phyloP scores from a whole-genome alignment of 2,329 filamentous ascomycete genomes.

The Epicoccum sorghinum region DNA sequence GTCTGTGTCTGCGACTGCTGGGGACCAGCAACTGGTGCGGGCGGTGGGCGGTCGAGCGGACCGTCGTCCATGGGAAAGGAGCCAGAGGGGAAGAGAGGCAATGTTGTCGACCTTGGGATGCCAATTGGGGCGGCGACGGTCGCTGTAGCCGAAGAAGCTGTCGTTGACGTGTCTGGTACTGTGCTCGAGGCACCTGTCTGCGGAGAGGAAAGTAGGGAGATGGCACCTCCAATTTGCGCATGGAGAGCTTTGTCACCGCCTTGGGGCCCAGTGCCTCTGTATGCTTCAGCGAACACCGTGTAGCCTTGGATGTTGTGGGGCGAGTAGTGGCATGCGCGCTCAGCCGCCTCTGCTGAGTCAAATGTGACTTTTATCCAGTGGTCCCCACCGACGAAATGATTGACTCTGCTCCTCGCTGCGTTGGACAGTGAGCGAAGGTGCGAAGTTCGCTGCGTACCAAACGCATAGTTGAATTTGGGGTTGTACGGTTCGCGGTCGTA shows the following conservation, averaged over 20 bases:
- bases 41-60: slow-evolving; percentile 13
- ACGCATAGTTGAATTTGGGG: slow-evolving; percentile 72
- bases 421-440: slow-evolving; percentile 70
- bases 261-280: slow-evolving; percentile 52
- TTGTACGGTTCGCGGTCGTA: slow-evolving; percentile 85
- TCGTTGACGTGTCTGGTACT: slow-evolving; percentile 43
- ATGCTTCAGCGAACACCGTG: slow-evolving; percentile 56
- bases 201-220: slow-evolving; percentile 41
- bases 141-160: slow-evolving; percentile 48
- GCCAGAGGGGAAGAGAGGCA: slow-evolving; percentile 25
- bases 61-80: slow-evolving; percentile 33
- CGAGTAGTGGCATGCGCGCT: slow-evolving; percentile 54
- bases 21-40: slow-evolving; percentile 42
- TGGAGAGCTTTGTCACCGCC: slow-evolving; percentile 52
- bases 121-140: slow-evolving; percentile 20
- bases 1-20: slow-evolving; percentile 22
- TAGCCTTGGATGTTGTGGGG: slow-evolving; percentile 56
- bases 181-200: slow-evolving; percentile 44
- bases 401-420: slow-evolving; percentile 78
- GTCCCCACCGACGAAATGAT: slow-evolving; percentile 79
- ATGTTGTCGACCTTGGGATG: slow-evolving; percentile 28
- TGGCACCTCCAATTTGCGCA: slow-evolving; percentile 38
- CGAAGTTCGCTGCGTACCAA: slow-evolving; percentile 71
- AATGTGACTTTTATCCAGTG: slow-evolving; percentile 79
- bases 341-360: slow-evolving; percentile 55